Percentiles rank a stretch among this genome's conserved stretches.
Evolutionary conservation across 495 filamentous ascomycete species (phyloP).

Genomic region (Entonaema liquescens): DNA sequence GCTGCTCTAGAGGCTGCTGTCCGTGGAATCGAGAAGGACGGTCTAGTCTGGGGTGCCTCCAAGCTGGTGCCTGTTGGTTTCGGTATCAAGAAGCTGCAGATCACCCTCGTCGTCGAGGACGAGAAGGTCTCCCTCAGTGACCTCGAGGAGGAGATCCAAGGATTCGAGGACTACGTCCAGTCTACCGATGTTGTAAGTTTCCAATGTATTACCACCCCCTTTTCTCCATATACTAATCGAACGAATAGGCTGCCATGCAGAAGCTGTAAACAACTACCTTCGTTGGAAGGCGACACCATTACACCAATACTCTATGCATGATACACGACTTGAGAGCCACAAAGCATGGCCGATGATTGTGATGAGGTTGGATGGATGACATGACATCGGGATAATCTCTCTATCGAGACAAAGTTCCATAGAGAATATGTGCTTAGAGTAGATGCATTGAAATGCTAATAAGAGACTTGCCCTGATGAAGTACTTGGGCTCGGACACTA

Average conservation of each 20-base stretch:
- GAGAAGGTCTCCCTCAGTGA: conserved; percentile 92
- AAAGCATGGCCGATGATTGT: conserved; percentile 37
- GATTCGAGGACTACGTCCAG: conserved; percentile 96
- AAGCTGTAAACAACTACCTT: conserved; percentile 72
- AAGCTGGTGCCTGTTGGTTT: conserved; percentile 90
- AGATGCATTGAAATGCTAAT: conserved; percentile 28
- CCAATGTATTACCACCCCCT: neutral
- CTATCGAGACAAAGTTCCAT: conserved; percentile 34
- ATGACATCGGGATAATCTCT: conserved; percentile 32
- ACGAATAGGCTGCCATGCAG: conserved; percentile 77
- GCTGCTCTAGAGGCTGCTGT: conserved; percentile 80
- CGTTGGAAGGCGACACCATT: neutral
- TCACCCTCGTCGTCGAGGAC: conserved; percentile 97
- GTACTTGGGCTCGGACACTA: neutral
- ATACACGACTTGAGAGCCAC: conserved; percentile 39
- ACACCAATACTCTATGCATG: conserved; percentile 37
- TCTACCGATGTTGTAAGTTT: conserved; percentile 83
- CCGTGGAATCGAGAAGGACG: conserved; percentile 88
- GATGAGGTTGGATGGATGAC: conserved; percentile 40
- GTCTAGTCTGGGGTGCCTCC: conserved; percentile 94
- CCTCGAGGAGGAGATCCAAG: conserved; percentile 80
- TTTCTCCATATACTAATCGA: conserved; percentile 16
- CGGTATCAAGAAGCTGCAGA: conserved; percentile 99
- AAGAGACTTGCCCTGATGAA: conserved; percentile 1
- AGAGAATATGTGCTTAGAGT: conserved; percentile 32